Conservation (phyloP, 768 basidiomycete species). For the Nidularia pulvinata region DNA sequence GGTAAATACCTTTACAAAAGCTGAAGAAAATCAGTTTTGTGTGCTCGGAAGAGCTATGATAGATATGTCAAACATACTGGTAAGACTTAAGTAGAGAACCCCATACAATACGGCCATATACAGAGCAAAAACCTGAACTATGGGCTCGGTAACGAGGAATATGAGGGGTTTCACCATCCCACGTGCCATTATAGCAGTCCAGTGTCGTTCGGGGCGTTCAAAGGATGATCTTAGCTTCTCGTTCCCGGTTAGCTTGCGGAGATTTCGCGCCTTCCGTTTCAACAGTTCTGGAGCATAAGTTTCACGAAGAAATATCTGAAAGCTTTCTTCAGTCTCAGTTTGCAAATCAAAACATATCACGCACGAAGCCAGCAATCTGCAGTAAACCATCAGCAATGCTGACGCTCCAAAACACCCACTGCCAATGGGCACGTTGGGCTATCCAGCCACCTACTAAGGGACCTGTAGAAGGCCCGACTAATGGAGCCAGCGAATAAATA, state of each 20-base stretch:
- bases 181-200: constrained; percentile 39
- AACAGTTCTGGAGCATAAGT: constrained; percentile 54
- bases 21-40: constrained; percentile 19
- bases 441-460: constrained; percentile 40
- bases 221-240: constrained; percentile 36
- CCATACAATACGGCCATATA: constrained; percentile 66
- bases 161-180: constrained; percentile 58
- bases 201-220: constrained; percentile 35
- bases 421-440: constrained; percentile 49
- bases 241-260: constrained; percentile 31
- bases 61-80: constrained; percentile 23
- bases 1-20: constrained; percentile 52
- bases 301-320: constrained; percentile 28
- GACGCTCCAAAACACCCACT: constrained; percentile 64
- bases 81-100: constrained; percentile 35
- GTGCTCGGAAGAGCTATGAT: too few species aligned
- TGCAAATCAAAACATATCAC: constrained; percentile 16
- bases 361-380: constrained; percentile 45
- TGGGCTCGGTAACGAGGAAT: constrained; percentile 55
- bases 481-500: constrained; percentile 51
- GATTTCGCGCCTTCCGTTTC: constrained; percentile 27
- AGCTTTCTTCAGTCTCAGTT: neutral
- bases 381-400: constrained; percentile 46
- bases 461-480: constrained; percentile 43
- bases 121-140: constrained; percentile 56